These are phyloP conservation scores for Davidsoniella neocaledoniae DNA, from an alignment of 2,329 filamentous ascomycete species.

Conservation along the genomic window DNA sequence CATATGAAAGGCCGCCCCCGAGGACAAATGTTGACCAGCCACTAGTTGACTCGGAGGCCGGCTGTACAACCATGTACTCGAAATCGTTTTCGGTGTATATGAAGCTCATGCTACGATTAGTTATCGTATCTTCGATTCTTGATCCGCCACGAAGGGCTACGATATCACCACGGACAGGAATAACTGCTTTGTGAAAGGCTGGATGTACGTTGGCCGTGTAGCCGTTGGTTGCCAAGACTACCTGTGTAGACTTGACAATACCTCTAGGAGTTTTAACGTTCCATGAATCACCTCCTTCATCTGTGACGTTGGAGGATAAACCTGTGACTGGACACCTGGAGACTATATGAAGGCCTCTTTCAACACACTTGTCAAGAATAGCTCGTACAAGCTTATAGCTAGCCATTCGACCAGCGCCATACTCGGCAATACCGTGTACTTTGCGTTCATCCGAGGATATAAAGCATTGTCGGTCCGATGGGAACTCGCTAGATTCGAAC, in stretches of 20 bases:
- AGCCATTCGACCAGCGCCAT: slow-evolving; percentile 10
- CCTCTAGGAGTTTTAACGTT: slow-evolving; percentile 15
- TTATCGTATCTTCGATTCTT: slow-evolving; percentile 16
- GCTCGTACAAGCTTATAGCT: slow-evolving; percentile 9
- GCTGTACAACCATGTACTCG: slow-evolving; percentile 49
- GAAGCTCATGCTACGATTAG: slow-evolving; percentile 33
- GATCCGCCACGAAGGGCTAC: slow-evolving; percentile 5
- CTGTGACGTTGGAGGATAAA: background rate
- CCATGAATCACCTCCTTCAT: slow-evolving; percentile 3
- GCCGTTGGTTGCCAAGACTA: slow-evolving; percentile 19
- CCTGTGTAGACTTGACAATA: slow-evolving; percentile 12
- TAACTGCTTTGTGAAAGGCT: slow-evolving; percentile 14
- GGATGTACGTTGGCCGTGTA: slow-evolving; percentile 15
- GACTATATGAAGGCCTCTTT: slow-evolving; percentile 6
- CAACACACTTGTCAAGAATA: slow-evolving; percentile 7
- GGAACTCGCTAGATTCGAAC: background rate
- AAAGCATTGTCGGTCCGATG: slow-evolving; percentile 2
- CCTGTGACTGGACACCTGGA: slow-evolving; percentile 8
- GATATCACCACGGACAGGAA: slow-evolving; percentile 15
- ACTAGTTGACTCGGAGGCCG: slow-evolving; percentile 23
- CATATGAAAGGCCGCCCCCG: slow-evolving; percentile 36
- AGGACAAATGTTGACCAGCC: slow-evolving; percentile 38
- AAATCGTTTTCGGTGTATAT: slow-evolving; percentile 39
- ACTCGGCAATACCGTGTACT: slow-evolving; percentile 7
- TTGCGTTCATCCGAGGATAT: background rate